Evolutionary conservation across 768 basidiomycete species (phyloP).

Genomic region (Phaffia tasmanica): DNA sequence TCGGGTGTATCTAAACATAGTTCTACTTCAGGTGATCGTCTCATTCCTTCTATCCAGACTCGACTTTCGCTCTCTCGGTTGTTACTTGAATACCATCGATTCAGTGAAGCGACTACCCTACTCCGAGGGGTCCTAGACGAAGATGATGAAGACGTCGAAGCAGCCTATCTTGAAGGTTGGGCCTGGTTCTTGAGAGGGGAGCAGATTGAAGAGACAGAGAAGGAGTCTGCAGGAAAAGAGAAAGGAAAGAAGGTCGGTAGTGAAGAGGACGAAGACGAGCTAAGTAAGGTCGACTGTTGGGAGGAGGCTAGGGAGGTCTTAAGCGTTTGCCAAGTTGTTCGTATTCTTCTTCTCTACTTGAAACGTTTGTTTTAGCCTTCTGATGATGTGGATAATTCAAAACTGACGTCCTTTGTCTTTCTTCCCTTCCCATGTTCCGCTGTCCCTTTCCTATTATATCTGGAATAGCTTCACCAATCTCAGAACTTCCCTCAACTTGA

Average conservation of each 20-base stretch:
- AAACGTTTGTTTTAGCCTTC: neutral
- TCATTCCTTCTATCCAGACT: constrained; percentile 10
- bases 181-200: constrained; percentile 23
- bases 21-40: constrained; percentile 8
- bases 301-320: constrained; percentile 26
- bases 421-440: neutral
- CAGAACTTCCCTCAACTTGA: constrained; percentile 14
- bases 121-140: constrained; percentile 12
- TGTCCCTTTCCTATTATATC: neutral
- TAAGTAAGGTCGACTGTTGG: constrained; percentile 24
- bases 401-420: neutral
- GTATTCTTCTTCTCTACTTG: constrained; percentile 1
- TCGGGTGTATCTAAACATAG: neutral
- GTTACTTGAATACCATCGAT: constrained; percentile 12
- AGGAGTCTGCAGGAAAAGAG: constrained; percentile 4
- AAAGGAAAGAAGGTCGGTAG: neutral
- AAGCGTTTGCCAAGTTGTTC: constrained; percentile 19
- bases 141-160: constrained; percentile 27
- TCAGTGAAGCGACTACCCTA: constrained; percentile 11
- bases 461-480: constrained; percentile 18
- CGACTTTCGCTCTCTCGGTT: constrained; percentile 17
- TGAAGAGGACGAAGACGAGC: constrained; percentile 9
- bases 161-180: constrained; percentile 26
- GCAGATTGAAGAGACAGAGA: constrained; percentile 8
- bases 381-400: neutral